A percentile compares a stretch with the other conserved stretches of the same genome.
These are phyloP conservation scores for Leccinellum albellum DNA, from an alignment of 768 basidiomycete species.

Conservation along the genomic window DNA sequence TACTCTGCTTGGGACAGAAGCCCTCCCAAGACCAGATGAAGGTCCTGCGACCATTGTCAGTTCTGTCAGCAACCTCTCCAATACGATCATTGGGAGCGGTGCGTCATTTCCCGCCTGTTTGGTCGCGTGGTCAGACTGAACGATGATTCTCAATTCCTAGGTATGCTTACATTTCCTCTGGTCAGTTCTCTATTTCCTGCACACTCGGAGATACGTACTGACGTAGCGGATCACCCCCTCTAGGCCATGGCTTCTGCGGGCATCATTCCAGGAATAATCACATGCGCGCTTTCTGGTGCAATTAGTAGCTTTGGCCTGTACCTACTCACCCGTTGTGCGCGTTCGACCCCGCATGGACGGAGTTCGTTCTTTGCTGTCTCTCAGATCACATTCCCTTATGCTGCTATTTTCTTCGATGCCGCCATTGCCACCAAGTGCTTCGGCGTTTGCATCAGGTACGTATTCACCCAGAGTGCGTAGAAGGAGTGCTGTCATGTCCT, in stretches of 20 bases:
- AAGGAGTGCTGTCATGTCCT: background rate
- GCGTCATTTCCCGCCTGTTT: constrained; percentile 24
- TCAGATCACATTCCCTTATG: constrained; percentile 84
- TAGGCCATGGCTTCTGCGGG: constrained; percentile 91
- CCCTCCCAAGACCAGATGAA: constrained; percentile 35
- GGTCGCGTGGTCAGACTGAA: background rate
- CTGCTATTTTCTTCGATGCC: constrained; percentile 85
- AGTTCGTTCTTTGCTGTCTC: constrained; percentile 83
- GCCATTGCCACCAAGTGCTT: constrained; percentile 97
- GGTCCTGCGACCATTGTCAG: constrained; percentile 70
- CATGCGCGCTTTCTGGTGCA: constrained; percentile 75
- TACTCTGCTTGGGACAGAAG: constrained; percentile 52
- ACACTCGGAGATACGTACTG: background rate
- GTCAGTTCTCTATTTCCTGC: constrained; percentile 35
- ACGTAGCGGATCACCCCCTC: background rate
- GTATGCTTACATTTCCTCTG: constrained; percentile 87
- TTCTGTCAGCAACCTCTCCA: constrained; percentile 75
- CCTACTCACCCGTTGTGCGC: constrained; percentile 80
- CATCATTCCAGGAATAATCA: constrained; percentile 84
- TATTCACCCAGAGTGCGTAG: background rate
- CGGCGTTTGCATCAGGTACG: constrained; percentile 88
- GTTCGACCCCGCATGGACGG: constrained; percentile 64
- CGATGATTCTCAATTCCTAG: constrained; percentile 33
- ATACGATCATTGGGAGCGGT: constrained; percentile 93
- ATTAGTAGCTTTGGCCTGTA: constrained; percentile 86